A percentile compares a stretch with the other conserved stretches of the same genome.
Conservation (phyloP, 768 basidiomycete genomes). For the Lactarius sanguifluus region DNA sequence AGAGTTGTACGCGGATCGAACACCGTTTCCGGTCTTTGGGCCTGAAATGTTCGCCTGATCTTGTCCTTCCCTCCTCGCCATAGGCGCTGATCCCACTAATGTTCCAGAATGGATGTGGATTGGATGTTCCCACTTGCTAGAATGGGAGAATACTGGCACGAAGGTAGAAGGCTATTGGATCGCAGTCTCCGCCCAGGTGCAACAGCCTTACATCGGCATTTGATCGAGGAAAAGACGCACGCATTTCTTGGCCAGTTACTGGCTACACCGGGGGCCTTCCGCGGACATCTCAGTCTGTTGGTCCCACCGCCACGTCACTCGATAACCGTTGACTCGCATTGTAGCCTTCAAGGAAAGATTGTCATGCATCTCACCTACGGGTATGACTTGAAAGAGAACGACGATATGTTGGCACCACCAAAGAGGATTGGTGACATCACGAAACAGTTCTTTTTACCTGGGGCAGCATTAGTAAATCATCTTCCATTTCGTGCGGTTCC, state of each 20-base stretch:
- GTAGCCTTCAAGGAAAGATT: constrained; percentile 2
- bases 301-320: background rate
- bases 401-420: background rate
- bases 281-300: background rate
- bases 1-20: constrained; percentile 11
- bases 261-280: background rate
- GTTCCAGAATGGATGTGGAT: background rate
- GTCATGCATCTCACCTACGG: constrained; percentile 17
- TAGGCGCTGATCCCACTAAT: background rate
- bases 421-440: background rate
- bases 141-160: constrained; percentile 2
- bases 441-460: background rate
- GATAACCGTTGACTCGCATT: background rate
- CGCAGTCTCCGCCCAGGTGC: constrained; percentile 9
- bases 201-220: background rate
- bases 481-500: constrained; percentile 17
- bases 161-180: constrained; percentile 7
- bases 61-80: too few species aligned
- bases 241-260: constrained; percentile 3
- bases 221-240: constrained; percentile 14
- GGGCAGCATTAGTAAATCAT: constrained; percentile 5
- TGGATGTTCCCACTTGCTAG: background rate
- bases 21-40: constrained; percentile 5
- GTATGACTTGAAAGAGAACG: constrained; percentile 5
- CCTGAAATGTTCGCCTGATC: background rate